phyloP scores from a whole-genome alignment of 1,284 basidiomycete genomes.

The Trametes polyzona region DNA sequence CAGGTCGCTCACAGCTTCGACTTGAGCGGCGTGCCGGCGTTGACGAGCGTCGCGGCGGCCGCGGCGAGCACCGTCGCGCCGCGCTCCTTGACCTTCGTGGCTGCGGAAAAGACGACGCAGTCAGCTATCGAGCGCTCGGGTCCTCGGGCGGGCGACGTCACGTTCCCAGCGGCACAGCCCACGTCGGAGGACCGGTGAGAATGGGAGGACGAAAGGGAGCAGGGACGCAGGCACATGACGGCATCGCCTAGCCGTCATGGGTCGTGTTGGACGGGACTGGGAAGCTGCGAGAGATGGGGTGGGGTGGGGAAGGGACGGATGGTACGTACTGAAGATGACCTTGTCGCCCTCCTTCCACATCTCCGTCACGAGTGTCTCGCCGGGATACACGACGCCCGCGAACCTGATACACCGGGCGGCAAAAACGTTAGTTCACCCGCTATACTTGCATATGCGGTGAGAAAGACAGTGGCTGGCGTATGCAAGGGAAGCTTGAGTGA shows the following conservation, averaged over 20 bases:
- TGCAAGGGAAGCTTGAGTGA: background rate
- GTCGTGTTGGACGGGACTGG: no score
- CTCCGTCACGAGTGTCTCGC: slow-evolving; percentile 91
- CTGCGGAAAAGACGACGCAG: slow-evolving; percentile 40
- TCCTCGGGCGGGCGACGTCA: no score
- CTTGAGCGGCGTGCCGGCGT: slow-evolving; percentile 43
- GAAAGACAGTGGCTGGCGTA: background rate
- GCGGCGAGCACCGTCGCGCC: slow-evolving; percentile 68
- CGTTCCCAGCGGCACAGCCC: slow-evolving; percentile 13
- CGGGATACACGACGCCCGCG: slow-evolving; percentile 91
- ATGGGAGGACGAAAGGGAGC: no score
- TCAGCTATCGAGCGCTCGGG: no score
- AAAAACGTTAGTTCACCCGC: background rate
- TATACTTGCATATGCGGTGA: no score
- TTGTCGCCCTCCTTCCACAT: slow-evolving; percentile 98
- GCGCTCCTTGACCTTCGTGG: slow-evolving; percentile 82
- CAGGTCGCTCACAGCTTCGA: slow-evolving; percentile 67
- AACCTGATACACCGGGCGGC: slow-evolving; percentile 52
- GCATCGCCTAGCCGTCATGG: no score
- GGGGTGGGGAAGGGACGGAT: background rate
- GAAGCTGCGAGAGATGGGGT: background rate
- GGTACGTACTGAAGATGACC: slow-evolving; percentile 84
- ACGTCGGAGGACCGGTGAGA: background rate
- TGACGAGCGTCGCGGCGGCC: slow-evolving; percentile 74
- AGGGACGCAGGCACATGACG: no score